Percentiles rank a stretch among this genome's conserved stretches.
These are phyloP conservation scores for Vitis amurensis DNA, from an alignment of 164 flowering plant genomes.

Conservation along the genomic window DNA sequence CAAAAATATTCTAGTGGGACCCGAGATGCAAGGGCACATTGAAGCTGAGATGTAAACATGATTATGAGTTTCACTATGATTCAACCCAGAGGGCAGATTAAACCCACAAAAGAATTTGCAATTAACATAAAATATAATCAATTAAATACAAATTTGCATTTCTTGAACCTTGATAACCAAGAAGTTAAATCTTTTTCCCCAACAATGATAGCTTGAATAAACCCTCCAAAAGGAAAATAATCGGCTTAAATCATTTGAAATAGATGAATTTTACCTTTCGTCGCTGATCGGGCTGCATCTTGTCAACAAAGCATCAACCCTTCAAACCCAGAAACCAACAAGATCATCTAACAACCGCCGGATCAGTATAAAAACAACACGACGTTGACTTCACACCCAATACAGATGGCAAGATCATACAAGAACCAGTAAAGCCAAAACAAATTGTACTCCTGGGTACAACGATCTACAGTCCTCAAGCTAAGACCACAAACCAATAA, in stretches of 20 bases:
- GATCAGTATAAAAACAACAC: not conserved
- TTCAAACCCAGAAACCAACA: slow-evolving; percentile 1
- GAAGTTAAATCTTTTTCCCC: too few species aligned
- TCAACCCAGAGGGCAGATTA: slow-evolving; percentile 3
- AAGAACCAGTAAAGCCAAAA: too few species aligned
- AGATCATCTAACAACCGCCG: slow-evolving; percentile 4
- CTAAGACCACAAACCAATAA: not conserved
- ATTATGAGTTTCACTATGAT: slow-evolving; percentile 6
- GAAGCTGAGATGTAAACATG: slow-evolving; percentile 12
- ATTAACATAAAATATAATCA: not conserved
- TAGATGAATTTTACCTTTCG: slow-evolving; percentile 51
- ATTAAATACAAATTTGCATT: too few species aligned
- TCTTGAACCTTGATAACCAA: too few species aligned
- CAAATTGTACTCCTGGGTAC: too few species aligned
- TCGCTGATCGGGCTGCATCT: slow-evolving; percentile 84
- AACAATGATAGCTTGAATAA: too few species aligned
- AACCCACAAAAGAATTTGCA: slow-evolving; percentile 7
- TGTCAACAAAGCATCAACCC: slow-evolving; percentile 31
- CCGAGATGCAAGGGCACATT: slow-evolving; percentile 1
- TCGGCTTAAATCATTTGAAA: not conserved
- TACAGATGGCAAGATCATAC: too few species aligned
- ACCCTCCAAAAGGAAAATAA: too few species aligned
- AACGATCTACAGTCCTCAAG: too few species aligned
- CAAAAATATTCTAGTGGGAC: not conserved
- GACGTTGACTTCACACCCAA: too few species aligned